Evolutionary conservation across 306 rosid genomes (phyloP), one percentile per base, ranked within the genome.

Genomic region (Styphnolobium japonicum): DNA sequence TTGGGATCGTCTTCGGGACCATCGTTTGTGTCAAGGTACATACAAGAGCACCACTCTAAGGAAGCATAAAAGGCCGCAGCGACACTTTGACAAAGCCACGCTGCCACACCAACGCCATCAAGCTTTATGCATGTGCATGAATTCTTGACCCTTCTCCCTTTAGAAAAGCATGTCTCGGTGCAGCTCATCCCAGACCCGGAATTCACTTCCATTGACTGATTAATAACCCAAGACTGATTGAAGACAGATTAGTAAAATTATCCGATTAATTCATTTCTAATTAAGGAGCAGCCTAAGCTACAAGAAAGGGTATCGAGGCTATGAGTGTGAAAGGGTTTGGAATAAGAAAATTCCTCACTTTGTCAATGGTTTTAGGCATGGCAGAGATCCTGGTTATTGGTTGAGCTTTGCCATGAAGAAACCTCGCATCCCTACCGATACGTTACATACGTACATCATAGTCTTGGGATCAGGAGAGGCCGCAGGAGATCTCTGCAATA

Each of bases 91-190:
- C 69, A 51, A 7, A 85, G 60, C 81, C 88, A 77, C 62, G 60
- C 14, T 51, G 88, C 81, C 39, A 85, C 23, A 14, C 60, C 88
- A 60, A 39, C 29, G 2, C 73, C 71, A 21, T 67, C 78, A 10
- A 49, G 37, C 81, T 81, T 85, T 78, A 58, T 79, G 78, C 88
- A 77, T 46, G 86, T 60, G 78, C 74, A 4, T 29, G 83, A 74
- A 61, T 71, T 70, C 79, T 76, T 81, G 10, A 67, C 67, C 61
- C 39, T 29, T 77, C 9, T 65, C 66, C 64, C 77, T 72, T 40
- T 72, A n/a, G 15, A 78, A 77, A 77, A 72, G 66, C 83, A 72
- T 64, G 76, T 33, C 57, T 27, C 0, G 64, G 73, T 52, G 70
- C 79, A 67, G 12, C 70, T 63, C 79, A 61, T 82, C 19, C 2